phyloP scores from a whole-genome alignment of 768 basidiomycete species.

The Lactarius sp. region DNA sequence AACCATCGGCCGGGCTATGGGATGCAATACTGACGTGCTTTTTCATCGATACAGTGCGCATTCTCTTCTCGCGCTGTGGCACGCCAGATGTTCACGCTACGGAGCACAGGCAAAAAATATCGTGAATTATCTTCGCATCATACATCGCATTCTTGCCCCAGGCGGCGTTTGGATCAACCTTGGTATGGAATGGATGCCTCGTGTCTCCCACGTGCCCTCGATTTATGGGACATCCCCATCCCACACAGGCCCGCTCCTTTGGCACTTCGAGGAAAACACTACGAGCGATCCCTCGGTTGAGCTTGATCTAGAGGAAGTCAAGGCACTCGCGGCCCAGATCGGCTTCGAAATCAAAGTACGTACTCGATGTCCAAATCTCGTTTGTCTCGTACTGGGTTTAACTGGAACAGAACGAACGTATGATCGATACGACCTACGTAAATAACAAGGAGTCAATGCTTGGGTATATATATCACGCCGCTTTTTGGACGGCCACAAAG shows the following conservation, averaged over 20 bases:
- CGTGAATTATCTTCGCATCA: conserved; percentile 82
- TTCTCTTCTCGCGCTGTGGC: neutral
- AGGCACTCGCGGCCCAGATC: conserved; percentile 59
- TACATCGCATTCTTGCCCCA: conserved; percentile 75
- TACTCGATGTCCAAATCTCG: conserved; percentile 13
- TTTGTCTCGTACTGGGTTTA: neutral
- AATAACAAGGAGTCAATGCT: conserved; percentile 79
- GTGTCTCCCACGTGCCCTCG: neutral
- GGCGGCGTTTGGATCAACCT: conserved; percentile 93
- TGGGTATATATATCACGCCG: conserved; percentile 75
- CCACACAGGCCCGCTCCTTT: conserved; percentile 75
- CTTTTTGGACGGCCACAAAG: conserved; percentile 73
- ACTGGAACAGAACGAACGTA: conserved; percentile 64
- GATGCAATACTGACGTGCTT: conserved; percentile 91
- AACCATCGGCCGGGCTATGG: conserved; percentile 76
- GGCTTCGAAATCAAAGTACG: conserved; percentile 81
- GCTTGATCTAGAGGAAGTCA: conserved; percentile 86
- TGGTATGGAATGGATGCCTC: conserved; percentile 37
- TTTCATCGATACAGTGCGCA: conserved; percentile 87
- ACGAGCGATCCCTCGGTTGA: conserved; percentile 81
- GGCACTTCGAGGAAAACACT: conserved; percentile 93
- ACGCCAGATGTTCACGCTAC: neutral
- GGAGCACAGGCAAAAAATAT: conserved; percentile 76
- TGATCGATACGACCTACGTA: conserved; percentile 81
- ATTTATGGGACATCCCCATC: neutral